A percentile compares a stretch with the other conserved stretches of the same genome.
Conservation (phyloP, 2,329 filamentous ascomycete genomes). For the Botrytis squamosa region DNA sequence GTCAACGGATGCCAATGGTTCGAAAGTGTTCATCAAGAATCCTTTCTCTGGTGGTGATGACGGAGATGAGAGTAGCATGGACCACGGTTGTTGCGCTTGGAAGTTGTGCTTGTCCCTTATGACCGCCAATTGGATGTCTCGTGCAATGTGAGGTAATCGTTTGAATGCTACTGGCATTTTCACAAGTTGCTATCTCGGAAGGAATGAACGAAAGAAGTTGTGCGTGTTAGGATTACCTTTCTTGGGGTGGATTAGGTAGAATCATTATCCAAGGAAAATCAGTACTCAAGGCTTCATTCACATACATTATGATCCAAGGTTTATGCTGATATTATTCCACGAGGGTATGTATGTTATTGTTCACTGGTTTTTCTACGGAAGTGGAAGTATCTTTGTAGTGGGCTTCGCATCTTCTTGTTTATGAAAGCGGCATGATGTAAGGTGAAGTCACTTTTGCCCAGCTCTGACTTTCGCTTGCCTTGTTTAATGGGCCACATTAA, state of each 20-base stretch:
- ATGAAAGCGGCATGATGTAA: not conserved
- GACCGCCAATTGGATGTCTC: conserved; percentile 12
- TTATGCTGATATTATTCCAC: not conserved
- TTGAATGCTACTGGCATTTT: not conserved
- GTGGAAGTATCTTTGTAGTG: not conserved
- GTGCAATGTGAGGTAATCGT: not conserved
- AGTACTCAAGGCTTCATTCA: not conserved
- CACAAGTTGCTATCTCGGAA: not conserved
- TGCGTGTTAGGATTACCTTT: not conserved
- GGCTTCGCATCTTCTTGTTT: not conserved
- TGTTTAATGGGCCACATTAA: not conserved
- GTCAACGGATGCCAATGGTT: not conserved
- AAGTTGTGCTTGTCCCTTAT: not conserved
- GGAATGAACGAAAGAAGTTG: not conserved
- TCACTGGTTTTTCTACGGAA: not conserved
- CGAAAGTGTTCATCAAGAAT: not conserved
- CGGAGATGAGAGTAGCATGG: not conserved
- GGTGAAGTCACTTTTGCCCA: not conserved
- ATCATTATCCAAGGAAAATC: not conserved
- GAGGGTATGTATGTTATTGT: not conserved
- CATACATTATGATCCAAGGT: not conserved
- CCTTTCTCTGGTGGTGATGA: not conserved
- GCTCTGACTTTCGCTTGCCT: not conserved
- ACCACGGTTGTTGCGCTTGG: conserved; percentile 10
- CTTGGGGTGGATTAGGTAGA: not conserved